Evolutionary conservation across 495 filamentous ascomycete species (phyloP).

Genomic region (Xylaria longipes): DNA sequence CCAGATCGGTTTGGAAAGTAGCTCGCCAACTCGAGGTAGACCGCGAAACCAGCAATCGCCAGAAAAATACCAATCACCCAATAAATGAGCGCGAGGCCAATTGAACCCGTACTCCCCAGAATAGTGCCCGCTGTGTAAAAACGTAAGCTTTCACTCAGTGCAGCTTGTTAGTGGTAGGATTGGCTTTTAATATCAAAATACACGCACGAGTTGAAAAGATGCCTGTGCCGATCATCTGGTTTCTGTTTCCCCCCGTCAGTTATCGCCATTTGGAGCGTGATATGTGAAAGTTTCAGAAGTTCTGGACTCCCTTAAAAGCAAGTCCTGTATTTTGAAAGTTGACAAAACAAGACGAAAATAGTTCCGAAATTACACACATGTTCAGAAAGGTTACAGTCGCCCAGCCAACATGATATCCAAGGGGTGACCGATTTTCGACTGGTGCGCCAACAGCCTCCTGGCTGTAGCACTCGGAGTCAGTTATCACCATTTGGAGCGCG

Average conservation of each 20-base stretch:
- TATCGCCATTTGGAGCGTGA: too few relatives aligned
- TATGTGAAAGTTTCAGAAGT: too few relatives aligned
- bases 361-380: too few relatives aligned
- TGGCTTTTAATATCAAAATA: neutral
- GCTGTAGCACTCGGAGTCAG: too few relatives aligned
- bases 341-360: too few relatives aligned
- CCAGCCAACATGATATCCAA: constrained; percentile 65
- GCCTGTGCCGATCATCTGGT: constrained; percentile 71
- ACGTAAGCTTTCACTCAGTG: neutral
- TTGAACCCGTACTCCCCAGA: constrained; percentile 61
- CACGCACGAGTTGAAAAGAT: constrained; percentile 68
- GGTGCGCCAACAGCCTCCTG: constrained; percentile 69
- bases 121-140: constrained; percentile 57
- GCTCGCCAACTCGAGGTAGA: constrained; percentile 66
- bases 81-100: constrained; percentile 65
- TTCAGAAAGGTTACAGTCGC: constrained; percentile 67
- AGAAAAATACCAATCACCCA: constrained; percentile 66
- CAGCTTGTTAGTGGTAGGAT: neutral
- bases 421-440: constrained; percentile 60
- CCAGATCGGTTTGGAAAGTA: constrained; percentile 72
- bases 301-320: too few relatives aligned
- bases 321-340: too few relatives aligned
- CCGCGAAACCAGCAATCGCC: constrained; percentile 53
- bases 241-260: too few relatives aligned
- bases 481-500: too few relatives aligned